These are phyloP conservation scores for Cladophialophora exuberans DNA, from an alignment of 2,329 filamentous ascomycete species.

Conservation along the genomic window DNA sequence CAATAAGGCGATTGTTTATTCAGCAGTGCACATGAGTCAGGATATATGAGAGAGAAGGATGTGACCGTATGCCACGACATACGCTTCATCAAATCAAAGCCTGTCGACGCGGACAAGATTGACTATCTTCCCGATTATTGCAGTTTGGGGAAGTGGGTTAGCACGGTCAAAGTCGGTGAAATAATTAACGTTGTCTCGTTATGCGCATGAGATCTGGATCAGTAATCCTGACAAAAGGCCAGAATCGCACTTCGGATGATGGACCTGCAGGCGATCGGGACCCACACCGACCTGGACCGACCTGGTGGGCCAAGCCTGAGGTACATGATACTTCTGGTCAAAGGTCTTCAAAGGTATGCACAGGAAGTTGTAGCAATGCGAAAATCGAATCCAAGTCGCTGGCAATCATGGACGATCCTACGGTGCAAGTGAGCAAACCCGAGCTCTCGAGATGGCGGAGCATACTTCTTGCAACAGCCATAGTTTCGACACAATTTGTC, in stretches of 20 bases:
- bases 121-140: no score
- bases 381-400: no score
- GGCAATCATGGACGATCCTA: background rate
- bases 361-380: no score
- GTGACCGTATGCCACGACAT: no score
- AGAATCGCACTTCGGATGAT: background rate
- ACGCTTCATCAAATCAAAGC: no score
- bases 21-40: background rate
- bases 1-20: constrained; percentile 8
- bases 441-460: background rate
- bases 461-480: constrained; percentile 3
- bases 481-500: constrained; percentile 8
- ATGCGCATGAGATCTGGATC: background rate
- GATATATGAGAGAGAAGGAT: background rate
- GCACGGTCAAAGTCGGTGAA: no score
- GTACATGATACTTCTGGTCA: no score
- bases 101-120: no score
- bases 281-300: background rate
- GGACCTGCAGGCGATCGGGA: background rate
- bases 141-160: no score
- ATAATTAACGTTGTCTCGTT: no score
- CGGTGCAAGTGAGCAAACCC: background rate
- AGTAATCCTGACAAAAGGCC: constrained; percentile 4
- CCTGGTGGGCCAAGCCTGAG: no score
- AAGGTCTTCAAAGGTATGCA: no score